Percentiles rank a stretch among this genome's conserved stretches.
phyloP scores from a whole-genome alignment of 2,329 filamentous ascomycete genomes.

The Penicillium sp. region DNA sequence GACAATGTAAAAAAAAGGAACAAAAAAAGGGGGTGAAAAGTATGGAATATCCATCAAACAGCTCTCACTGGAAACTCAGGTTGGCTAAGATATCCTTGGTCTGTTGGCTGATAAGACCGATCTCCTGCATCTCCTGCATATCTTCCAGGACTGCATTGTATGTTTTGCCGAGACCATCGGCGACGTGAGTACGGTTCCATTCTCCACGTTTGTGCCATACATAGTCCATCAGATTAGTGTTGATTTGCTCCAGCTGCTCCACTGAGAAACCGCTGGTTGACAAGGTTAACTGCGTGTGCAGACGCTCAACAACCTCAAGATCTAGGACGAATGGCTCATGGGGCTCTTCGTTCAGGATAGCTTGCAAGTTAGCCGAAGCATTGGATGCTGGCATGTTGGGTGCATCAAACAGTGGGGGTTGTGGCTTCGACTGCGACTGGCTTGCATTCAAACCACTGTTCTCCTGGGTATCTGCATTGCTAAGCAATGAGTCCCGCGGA shows the following conservation, averaged over 20 bases:
- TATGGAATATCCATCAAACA: background rate
- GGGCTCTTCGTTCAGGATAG: conserved; percentile 33
- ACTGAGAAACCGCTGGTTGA: conserved; percentile 76
- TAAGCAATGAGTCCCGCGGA: conserved; percentile 24
- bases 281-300: conserved; percentile 63
- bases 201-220: conserved; percentile 77
- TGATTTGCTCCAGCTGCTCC: conserved; percentile 93
- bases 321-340: conserved; percentile 43
- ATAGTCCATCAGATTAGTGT: conserved; percentile 83
- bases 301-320: conserved; percentile 51
- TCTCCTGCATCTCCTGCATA: conserved; percentile 56
- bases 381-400: conserved; percentile 27
- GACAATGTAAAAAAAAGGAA: conserved; percentile 14
- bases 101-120: conserved; percentile 36
- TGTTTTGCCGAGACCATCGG: conserved; percentile 59
- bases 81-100: conserved; percentile 32
- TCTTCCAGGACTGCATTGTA: conserved; percentile 68
- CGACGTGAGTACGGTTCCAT: conserved; percentile 78
- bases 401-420: conserved; percentile 42
- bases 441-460: conserved; percentile 32
- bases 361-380: conserved; percentile 30
- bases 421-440: conserved; percentile 39
- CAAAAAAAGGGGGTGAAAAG: conserved; percentile 7
- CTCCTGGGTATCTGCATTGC: conserved; percentile 26
- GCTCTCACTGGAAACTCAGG: conserved; percentile 16